A percentile compares a stretch with the other conserved stretches of the same genome.
phyloP scores from a whole-genome alignment of 371 early-diverging fungal species.

The Mucor racemosus region DNA sequence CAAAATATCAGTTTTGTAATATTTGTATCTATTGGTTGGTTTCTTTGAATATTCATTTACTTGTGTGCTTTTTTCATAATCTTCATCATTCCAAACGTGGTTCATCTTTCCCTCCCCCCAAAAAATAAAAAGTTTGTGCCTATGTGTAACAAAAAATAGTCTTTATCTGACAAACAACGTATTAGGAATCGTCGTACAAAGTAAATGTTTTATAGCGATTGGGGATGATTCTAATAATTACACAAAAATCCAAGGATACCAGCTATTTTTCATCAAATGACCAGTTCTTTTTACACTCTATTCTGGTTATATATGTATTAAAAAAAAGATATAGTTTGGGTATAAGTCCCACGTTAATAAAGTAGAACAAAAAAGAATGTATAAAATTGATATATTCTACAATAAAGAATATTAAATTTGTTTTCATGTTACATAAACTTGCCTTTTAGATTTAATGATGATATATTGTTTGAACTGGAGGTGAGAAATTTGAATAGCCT shows the following conservation, averaged over 20 bases:
- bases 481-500: background rate
- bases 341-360: background rate
- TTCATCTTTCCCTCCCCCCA: background rate
- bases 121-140: background rate
- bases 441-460: background rate
- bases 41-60: too few relatives aligned
- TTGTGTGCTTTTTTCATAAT: too few relatives aligned
- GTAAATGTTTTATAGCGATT: background rate
- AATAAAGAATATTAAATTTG: background rate
- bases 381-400: background rate
- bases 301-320: background rate
- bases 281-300: background rate
- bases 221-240: background rate
- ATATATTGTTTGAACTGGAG: background rate
- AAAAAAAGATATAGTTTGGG: background rate
- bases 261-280: background rate
- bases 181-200: background rate
- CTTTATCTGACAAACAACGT: slow-evolving; percentile 2
- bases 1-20: too few relatives aligned
- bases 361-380: background rate
- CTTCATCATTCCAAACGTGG: background rate
- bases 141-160: background rate
- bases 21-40: too few relatives aligned
- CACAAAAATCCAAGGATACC: slow-evolving; percentile 2
- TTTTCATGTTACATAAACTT: background rate